Evolutionary conservation across 2,329 filamentous ascomycete species (phyloP).

Genomic region (Ustulina deusta): DNA sequence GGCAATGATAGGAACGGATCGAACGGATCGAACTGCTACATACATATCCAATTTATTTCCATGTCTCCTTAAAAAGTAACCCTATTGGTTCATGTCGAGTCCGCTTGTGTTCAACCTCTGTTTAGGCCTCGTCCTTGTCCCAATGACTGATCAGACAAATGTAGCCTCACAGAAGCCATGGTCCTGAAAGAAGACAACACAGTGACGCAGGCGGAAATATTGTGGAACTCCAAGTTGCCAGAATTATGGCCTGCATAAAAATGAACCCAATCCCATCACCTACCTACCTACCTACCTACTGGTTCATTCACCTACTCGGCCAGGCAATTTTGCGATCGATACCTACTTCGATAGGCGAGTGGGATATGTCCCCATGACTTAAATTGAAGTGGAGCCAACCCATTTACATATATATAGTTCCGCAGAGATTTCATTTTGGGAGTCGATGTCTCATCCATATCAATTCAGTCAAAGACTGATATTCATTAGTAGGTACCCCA

Average conservation of each 20-base stretch:
- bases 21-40: background rate
- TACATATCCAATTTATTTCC: background rate
- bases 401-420: no score
- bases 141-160: constrained; percentile 7
- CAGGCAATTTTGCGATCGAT: background rate
- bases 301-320: background rate
- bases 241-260: background rate
- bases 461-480: no score
- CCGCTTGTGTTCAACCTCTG: constrained; percentile 3
- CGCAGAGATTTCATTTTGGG: background rate
- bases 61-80: background rate
- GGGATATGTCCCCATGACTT: no score
- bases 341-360: background rate
- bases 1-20: constrained; percentile 7
- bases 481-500: background rate
- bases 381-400: no score
- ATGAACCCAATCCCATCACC: background rate
- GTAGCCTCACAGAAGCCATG: background rate
- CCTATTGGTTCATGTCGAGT: constrained; percentile 17
- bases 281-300: no score
- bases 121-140: constrained; percentile 3
- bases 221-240: background rate
- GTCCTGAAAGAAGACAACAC: constrained; percentile 10
- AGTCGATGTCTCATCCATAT: background rate
- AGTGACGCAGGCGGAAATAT: background rate